These are phyloP conservation scores for Pestalotiopsis sp. DNA, from an alignment of 2,329 filamentous ascomycete species.

Conservation along the genomic window DNA sequence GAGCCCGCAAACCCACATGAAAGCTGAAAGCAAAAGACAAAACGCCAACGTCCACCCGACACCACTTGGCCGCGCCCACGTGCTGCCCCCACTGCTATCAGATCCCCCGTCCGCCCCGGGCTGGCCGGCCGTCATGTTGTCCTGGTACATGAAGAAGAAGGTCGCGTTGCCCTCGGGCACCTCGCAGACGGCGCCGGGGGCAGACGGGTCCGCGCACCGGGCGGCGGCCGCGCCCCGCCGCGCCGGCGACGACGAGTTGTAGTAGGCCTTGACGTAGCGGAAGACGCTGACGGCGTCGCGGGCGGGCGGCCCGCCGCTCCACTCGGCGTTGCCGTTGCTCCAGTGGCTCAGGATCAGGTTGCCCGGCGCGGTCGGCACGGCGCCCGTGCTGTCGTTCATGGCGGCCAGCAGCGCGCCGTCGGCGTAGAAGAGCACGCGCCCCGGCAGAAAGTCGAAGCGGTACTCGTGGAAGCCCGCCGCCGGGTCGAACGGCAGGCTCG, in stretches of 20 bases:
- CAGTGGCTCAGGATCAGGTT: constrained; percentile 74
- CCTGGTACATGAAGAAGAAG: constrained; percentile 52
- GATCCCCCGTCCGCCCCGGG: constrained; percentile 36
- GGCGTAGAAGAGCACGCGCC: constrained; percentile 68
- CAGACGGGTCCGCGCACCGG: constrained; percentile 44
- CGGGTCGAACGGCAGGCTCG: constrained; percentile 68
- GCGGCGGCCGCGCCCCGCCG: constrained; percentile 40
- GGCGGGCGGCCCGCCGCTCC: constrained; percentile 72
- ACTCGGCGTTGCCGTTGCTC: constrained; percentile 74
- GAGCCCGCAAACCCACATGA: constrained; percentile 16
- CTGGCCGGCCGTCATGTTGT: constrained; percentile 52
- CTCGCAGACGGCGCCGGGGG: constrained; percentile 44
- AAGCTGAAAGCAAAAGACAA: constrained; percentile 14
- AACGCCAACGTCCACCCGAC: constrained; percentile 31
- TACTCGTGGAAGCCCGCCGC: constrained; percentile 73
- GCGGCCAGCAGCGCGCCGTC: constrained; percentile 61
- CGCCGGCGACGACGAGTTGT: constrained; percentile 64
- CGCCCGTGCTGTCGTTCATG: constrained; percentile 50
- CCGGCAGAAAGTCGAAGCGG: constrained; percentile 72
- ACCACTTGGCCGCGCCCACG: constrained; percentile 44
- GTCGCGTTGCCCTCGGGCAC: constrained; percentile 50
- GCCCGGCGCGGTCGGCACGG: constrained; percentile 63
- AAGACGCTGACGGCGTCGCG: constrained; percentile 65
- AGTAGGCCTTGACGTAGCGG: constrained; percentile 76
- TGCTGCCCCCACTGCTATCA: not conserved